Conservation (phyloP, 108 stramenopile species). For the Aurantiochytrium sp. region DNA sequence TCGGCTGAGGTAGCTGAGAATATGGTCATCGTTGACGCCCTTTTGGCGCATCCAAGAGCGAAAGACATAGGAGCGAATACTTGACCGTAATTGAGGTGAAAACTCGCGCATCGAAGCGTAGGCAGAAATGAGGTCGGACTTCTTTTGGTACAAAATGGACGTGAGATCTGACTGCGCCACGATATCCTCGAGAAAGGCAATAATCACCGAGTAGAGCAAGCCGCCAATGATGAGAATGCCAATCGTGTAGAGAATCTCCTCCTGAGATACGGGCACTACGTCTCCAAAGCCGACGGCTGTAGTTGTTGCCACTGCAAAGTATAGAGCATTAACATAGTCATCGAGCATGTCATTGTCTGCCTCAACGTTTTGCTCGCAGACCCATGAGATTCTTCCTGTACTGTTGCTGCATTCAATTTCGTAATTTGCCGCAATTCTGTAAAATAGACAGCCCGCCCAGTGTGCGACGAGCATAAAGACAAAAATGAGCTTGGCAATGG, state of each 20-base stretch:
- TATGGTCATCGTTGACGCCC: slow-evolving; percentile 37
- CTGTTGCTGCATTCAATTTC: not conserved
- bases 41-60: slow-evolving; percentile 46
- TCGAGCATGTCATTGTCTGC: not conserved
- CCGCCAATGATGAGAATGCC: slow-evolving; percentile 42
- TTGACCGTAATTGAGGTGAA: slow-evolving; percentile 29
- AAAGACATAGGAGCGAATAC: slow-evolving; percentile 40
- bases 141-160: slow-evolving; percentile 43
- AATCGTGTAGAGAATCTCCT: slow-evolving; percentile 47
- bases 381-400: not conserved
- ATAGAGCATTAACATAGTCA: not conserved
- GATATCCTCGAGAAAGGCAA: slow-evolving; percentile 54
- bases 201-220: slow-evolving; percentile 45
- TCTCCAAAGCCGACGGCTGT: slow-evolving; percentile 35
- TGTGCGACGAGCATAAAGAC: not conserved
- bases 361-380: not conserved
- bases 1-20: slow-evolving; percentile 32
- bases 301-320: not conserved
- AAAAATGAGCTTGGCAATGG: not conserved
- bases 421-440: not conserved
- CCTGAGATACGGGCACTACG: slow-evolving; percentile 33
- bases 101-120: slow-evolving; percentile 33
- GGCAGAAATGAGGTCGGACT: slow-evolving; percentile 33
- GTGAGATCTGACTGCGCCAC: slow-evolving; percentile 59
- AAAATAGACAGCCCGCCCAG: not conserved